Percentiles rank a stretch among this genome's conserved stretches.
These are phyloP conservation scores for Colletotrichum sidae DNA, from an alignment of 2,329 filamentous ascomycete genomes.

Conservation along the genomic window DNA sequence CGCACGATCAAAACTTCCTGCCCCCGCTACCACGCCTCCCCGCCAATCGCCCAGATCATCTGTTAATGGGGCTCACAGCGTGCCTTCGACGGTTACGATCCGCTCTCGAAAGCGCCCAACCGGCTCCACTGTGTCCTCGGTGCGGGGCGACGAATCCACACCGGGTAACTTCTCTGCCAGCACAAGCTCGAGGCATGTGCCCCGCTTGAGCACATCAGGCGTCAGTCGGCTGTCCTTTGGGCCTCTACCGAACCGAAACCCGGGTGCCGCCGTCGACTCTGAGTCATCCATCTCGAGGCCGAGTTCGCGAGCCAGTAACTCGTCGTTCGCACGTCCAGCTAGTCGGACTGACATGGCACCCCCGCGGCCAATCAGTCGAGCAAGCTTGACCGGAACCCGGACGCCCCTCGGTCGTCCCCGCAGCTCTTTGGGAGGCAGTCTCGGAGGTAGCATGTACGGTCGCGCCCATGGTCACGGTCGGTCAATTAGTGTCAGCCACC, in stretches of 20 bases:
- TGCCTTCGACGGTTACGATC: constrained; percentile 71
- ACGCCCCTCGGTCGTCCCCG: constrained; percentile 77
- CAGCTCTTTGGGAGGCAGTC: constrained; percentile 67
- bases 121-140: constrained; percentile 63
- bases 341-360: constrained; percentile 66
- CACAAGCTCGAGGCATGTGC: constrained; percentile 62
- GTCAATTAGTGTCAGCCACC: constrained; percentile 65
- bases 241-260: constrained; percentile 67
- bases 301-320: constrained; percentile 77
- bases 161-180: constrained; percentile 45
- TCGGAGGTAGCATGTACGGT: constrained; percentile 51
- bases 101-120: constrained; percentile 77
- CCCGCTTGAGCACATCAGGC: constrained; percentile 71
- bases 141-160: constrained; percentile 61
- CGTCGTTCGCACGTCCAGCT: constrained; percentile 64
- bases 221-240: constrained; percentile 74
- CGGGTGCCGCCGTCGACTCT: constrained; percentile 53
- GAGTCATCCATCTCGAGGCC: constrained; percentile 70
- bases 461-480: constrained; percentile 57
- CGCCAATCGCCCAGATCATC: constrained; percentile 78
- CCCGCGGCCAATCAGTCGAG: constrained; percentile 73
- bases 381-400: constrained; percentile 69
- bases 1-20: constrained; percentile 90
- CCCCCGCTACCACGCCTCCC: constrained; percentile 81
- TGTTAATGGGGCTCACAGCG: constrained; percentile 50